Evolutionary conservation across 2,329 filamentous ascomycete species (phyloP).

Genomic region (Cladosporium cucumerinum): DNA sequence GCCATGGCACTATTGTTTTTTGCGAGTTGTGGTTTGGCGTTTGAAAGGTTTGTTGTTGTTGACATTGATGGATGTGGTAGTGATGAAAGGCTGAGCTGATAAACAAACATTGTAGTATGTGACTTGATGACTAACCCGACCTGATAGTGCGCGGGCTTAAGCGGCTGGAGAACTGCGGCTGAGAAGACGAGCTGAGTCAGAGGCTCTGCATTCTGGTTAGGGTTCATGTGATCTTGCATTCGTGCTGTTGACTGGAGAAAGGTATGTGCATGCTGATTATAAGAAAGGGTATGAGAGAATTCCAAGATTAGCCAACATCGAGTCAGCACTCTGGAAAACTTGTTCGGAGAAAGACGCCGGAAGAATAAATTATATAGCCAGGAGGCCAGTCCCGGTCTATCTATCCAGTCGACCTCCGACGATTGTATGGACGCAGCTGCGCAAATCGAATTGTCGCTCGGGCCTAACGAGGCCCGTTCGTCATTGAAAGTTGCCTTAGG

Average conservation of each 20-base stretch:
- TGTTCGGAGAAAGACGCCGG: not conserved
- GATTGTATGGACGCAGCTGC: not conserved
- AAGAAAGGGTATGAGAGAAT: no score
- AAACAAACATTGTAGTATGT: not conserved
- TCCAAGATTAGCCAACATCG: not conserved
- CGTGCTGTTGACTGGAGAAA: not conserved
- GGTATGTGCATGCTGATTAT: no score
- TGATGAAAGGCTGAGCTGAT: no score
- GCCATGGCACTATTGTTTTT: no score
- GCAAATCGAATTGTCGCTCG: not conserved
- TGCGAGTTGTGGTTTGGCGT: not conserved
- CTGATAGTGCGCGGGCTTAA: not conserved
- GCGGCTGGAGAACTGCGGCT: not conserved
- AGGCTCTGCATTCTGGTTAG: not conserved
- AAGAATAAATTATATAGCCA: not conserved
- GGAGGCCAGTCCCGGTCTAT: not conserved
- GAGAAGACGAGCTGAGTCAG: not conserved
- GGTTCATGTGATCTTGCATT: not conserved
- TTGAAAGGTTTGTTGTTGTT: no score
- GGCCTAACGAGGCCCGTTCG: not conserved
- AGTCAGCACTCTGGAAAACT: no score
- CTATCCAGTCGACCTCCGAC: not conserved
- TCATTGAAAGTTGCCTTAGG: slow-evolving; percentile 1
- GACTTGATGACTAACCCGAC: not conserved
- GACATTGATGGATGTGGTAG: no score